phyloP scores from a whole-genome alignment of 2,329 filamentous ascomycete species.

The Zymoseptoria passerinii region DNA sequence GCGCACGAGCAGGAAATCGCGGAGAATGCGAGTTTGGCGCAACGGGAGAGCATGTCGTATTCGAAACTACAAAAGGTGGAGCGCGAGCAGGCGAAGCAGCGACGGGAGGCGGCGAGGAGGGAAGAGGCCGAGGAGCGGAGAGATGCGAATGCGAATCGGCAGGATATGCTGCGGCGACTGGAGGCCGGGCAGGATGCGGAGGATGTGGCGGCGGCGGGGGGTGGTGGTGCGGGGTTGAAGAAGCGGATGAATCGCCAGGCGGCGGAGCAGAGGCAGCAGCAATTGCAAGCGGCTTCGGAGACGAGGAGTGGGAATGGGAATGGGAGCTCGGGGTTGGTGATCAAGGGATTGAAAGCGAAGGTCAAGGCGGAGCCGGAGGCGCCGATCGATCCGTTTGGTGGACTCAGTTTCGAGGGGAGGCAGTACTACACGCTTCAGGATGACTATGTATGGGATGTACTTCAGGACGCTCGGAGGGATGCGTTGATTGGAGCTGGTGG shows the following conservation, averaged over 20 bases:
- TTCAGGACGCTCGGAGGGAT: slow-evolving; percentile 60
- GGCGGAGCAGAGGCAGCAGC: slow-evolving; percentile 33
- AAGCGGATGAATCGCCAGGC: slow-evolving; percentile 59
- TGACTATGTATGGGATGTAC: slow-evolving; percentile 66
- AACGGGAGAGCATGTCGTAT: slow-evolving; percentile 40
- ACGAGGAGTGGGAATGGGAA: slow-evolving; percentile 24
- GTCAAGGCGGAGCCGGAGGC: slow-evolving; percentile 56
- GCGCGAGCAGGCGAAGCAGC: slow-evolving; percentile 55
- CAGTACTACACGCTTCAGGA: slow-evolving; percentile 63
- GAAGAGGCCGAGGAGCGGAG: slow-evolving; percentile 65
- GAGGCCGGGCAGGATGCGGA: slow-evolving; percentile 57
- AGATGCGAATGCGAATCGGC: slow-evolving; percentile 54
- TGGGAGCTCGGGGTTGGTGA: slow-evolving; percentile 43
- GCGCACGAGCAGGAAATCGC: slow-evolving; percentile 56
- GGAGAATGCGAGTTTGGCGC: slow-evolving; percentile 42
- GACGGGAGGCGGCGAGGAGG: slow-evolving; percentile 53
- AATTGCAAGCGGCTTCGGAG: slow-evolving; percentile 38
- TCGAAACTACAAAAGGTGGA: slow-evolving; percentile 48
- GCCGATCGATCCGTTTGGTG: slow-evolving; percentile 84
- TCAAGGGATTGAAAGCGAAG: slow-evolving; percentile 69
- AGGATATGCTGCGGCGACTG: slow-evolving; percentile 63
- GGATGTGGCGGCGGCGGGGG: slow-evolving; percentile 38
- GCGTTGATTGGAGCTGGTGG: slow-evolving; percentile 65
- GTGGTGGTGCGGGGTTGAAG: slow-evolving; percentile 58
- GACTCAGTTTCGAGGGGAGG: slow-evolving; percentile 54